Conservation (phyloP, 768 basidiomycete genomes). For the Arthromyces matolae region DNA sequence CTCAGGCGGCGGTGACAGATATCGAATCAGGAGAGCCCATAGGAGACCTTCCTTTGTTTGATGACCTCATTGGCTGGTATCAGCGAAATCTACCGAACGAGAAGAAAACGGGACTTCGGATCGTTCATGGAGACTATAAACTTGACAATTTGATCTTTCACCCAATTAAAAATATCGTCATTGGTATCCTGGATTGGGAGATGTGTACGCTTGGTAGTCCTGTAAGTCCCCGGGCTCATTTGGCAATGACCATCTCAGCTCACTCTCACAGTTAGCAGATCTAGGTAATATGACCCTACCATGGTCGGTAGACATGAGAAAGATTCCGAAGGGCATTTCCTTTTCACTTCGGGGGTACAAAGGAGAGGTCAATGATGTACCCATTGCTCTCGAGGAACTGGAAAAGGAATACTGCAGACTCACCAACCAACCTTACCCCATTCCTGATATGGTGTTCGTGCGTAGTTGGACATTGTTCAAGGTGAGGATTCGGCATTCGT, state of each 20-base stretch:
- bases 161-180: conserved; percentile 84
- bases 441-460: conserved; percentile 74
- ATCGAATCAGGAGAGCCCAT: conserved; percentile 54
- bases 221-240: conserved; percentile 39
- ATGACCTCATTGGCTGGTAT: conserved; percentile 78
- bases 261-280: conserved; percentile 63
- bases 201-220: conserved; percentile 92
- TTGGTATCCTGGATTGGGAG: conserved; percentile 98
- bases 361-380: conserved; percentile 49
- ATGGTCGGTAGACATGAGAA: conserved; percentile 57
- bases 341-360: conserved; percentile 57
- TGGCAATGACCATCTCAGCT: background rate
- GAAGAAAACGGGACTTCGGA: conserved; percentile 65
- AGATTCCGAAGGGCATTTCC: conserved; percentile 29
- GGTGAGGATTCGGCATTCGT: conserved; percentile 36
- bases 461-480: conserved; percentile 85
- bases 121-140: conserved; percentile 98
- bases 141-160: conserved; percentile 97
- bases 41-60: conserved; percentile 74
- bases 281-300: conserved; percentile 87
- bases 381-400: conserved; percentile 66
- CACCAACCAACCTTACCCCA: conserved; percentile 65
- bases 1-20: conserved; percentile 68
- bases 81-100: conserved; percentile 72
- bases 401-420: conserved; percentile 79